A percentile compares a stretch with the other conserved stretches of the same genome.
Evolutionary conservation across 306 rosid species (phyloP).

Genomic region (Cucurbita moschata): DNA sequence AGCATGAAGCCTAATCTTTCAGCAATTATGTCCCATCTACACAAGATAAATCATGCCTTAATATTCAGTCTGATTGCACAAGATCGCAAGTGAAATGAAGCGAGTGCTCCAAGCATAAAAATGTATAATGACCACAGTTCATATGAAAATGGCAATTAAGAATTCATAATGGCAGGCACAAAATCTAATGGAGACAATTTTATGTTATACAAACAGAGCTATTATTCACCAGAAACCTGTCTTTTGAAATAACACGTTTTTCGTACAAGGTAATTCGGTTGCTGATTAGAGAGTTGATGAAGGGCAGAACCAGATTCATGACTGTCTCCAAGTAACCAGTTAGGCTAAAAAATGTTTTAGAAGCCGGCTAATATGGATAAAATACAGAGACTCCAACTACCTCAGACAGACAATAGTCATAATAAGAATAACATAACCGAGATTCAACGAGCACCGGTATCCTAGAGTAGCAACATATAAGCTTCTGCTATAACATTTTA

Average conservation of each 20-base stretch:
- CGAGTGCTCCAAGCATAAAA: background rate
- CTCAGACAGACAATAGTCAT: background rate
- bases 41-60: constrained; percentile 4
- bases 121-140: background rate
- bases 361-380: background rate
- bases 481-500: background rate
- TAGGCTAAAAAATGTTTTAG: background rate
- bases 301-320: background rate
- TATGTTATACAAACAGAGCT: background rate
- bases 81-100: background rate
- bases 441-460: background rate
- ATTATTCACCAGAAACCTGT: background rate
- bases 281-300: background rate
- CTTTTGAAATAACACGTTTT: background rate
- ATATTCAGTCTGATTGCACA: background rate
- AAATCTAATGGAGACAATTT: background rate
- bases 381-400: background rate
- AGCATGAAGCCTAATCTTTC: constrained; percentile 96
- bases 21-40: constrained; percentile 96
- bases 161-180: background rate
- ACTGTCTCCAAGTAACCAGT: background rate
- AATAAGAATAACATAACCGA: background rate
- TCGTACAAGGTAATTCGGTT: background rate
- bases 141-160: background rate
- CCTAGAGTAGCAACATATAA: background rate